phyloP scores from a whole-genome alignment of 2,329 filamentous ascomycete species.

The Dothideomycetes sp. region DNA sequence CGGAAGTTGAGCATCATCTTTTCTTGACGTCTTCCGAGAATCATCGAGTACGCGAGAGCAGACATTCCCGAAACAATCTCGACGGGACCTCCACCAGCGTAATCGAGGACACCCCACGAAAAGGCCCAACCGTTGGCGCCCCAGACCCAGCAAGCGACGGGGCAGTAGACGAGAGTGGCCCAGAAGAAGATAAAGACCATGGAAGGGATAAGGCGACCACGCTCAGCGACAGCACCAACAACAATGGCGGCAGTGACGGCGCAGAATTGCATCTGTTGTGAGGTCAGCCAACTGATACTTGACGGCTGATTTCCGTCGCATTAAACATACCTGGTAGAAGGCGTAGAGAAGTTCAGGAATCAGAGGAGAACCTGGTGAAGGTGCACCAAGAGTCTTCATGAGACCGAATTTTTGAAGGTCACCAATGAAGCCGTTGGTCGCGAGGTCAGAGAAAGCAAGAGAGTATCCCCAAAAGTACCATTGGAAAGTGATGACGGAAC shows the following conservation, averaged over 20 bases:
- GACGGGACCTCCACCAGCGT: constrained; percentile 92
- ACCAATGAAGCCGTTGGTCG: constrained; percentile 84
- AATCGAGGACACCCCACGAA: constrained; percentile 87
- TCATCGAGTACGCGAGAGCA: constrained; percentile 88
- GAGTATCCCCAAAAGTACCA: constrained; percentile 99
- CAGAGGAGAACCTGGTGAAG: constrained; percentile 81
- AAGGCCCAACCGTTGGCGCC: constrained; percentile 88
- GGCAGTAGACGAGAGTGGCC: constrained; percentile 96
- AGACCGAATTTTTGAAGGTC: constrained; percentile 84
- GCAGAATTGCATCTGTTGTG: constrained; percentile 83
- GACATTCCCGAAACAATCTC: constrained; percentile 93
- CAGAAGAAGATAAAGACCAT: constrained; percentile 96
- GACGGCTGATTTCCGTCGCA: not conserved
- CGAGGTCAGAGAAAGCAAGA: constrained; percentile 74
- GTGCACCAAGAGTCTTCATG: constrained; percentile 69
- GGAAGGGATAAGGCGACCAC: constrained; percentile 81
- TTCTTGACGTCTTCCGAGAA: constrained; percentile 91
- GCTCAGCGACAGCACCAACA: constrained; percentile 85
- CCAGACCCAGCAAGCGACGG: constrained; percentile 94
- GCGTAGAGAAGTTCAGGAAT: constrained; percentile 85
- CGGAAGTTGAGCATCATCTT: constrained; percentile 99
- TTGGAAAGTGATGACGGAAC: constrained; percentile 86
- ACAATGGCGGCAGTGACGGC: constrained; percentile 86
- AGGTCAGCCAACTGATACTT: not conserved
- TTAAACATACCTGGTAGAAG: constrained; percentile 68